Evolutionary conservation across 805 yeast species (phyloP), one percentile per base, ranked within the genome.

Genomic region (Wickerhamiella shivajii): DNA sequence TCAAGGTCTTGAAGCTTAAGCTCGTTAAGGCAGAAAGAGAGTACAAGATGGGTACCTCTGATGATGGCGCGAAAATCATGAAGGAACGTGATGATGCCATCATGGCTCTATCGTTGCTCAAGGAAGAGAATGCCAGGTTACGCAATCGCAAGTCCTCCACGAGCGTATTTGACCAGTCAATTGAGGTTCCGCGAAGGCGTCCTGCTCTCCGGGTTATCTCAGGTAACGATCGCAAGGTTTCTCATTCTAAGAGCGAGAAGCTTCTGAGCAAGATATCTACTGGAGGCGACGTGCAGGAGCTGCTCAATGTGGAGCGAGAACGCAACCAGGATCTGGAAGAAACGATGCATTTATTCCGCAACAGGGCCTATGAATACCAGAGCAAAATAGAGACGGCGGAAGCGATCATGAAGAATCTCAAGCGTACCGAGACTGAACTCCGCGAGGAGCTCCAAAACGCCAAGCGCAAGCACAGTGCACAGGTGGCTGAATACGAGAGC

Each of bases 341-440:
- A 24, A 64, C 69, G 19, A 57, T 76, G 14, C 69, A 68, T 24
- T 58, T 77, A 20, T 83, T 78, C 54, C 76, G 73, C 47, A 55
- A 61, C 12, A 67, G 93, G 40, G 72, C 92, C 21, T 85, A 79
- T 22, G 77, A 74, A 40, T 77, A 80, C 50, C 71, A 66, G 44
- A 62, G 64, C 37, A 78, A 79, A 46, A 60, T 84, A 17, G 92
- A 83, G 46, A 66, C 69, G 31, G 85, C 90, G 2, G 94, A 85
- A 49, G 63, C 74, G 31, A 77, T 80, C 4, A 69, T 77, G 2
- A 61, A 66, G 33, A 65, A 71, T 28, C 71, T 81, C 6, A 63
- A 69, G 43, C 60, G 79, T 44, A 70, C 74, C 9, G 85, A 77
- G 48, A 64, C 64, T 34, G 46, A 59, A 23, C 61, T 75, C 4